Conservation (phyloP, 2,329 filamentous ascomycete species). For the Torrubiellomyces zombiae region DNA sequence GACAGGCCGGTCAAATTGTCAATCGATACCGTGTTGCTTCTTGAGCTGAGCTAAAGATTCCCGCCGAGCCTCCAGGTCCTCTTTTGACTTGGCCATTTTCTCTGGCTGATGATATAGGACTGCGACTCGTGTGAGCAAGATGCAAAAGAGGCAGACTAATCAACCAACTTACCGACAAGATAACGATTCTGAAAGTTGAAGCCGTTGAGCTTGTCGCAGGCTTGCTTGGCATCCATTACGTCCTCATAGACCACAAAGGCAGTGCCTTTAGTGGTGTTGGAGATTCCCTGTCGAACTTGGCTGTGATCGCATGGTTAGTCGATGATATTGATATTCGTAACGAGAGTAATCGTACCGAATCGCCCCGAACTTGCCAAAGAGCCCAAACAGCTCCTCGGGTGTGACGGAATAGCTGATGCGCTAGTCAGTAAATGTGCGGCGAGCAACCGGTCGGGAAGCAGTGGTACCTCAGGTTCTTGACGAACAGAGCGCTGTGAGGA, state of each 20-base stretch:
- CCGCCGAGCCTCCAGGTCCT: constrained; percentile 83
- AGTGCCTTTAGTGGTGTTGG: constrained; percentile 92
- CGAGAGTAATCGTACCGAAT: constrained; percentile 53
- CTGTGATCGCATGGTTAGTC: constrained; percentile 29
- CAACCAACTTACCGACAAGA: constrained; percentile 73
- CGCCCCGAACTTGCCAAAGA: constrained; percentile 94
- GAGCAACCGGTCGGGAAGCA: constrained; percentile 2
- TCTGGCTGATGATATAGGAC: constrained; percentile 50
- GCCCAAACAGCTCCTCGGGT: constrained; percentile 92
- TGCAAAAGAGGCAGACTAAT: constrained; percentile 3
- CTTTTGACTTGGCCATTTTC: constrained; percentile 66
- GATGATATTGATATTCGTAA: constrained; percentile 4
- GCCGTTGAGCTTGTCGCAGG: constrained; percentile 98
- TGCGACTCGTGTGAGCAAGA: constrained; percentile 10
- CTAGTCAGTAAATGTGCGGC: background rate
- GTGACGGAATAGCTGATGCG: constrained; percentile 83
- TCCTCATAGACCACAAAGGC: constrained; percentile 99
- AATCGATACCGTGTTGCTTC: constrained; percentile 96
- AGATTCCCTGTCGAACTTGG: constrained; percentile 96
- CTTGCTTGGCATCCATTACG: constrained; percentile 95
- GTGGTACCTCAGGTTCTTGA: constrained; percentile 92
- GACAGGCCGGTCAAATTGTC: constrained; percentile 61
- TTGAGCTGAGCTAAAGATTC: constrained; percentile 98
- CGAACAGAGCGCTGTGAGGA: constrained; percentile 78
- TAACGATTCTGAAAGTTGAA: constrained; percentile 99